Evolutionary conservation across 2,329 filamentous ascomycete genomes (phyloP).

Genomic region (Colletotrichum sp.): DNA sequence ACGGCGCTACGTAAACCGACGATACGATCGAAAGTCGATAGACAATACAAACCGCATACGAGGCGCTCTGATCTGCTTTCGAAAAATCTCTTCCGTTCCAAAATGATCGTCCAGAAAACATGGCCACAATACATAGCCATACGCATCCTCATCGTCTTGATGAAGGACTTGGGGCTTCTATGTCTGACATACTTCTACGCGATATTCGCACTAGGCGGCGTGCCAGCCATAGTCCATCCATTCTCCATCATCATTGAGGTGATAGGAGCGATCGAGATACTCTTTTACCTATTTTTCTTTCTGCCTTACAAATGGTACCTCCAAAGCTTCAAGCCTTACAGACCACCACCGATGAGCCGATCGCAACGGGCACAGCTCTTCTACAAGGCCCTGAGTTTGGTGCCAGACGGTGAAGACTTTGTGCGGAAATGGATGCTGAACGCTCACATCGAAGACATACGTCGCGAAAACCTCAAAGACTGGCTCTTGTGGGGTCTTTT

Average conservation of each 20-base stretch:
- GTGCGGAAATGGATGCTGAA: slow-evolving; percentile 64
- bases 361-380: slow-evolving; percentile 7
- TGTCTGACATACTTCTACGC: slow-evolving; percentile 25
- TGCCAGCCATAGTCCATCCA: slow-evolving; percentile 23
- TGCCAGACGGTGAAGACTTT: slow-evolving; percentile 57
- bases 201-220: slow-evolving; percentile 23
- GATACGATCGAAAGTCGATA: neutral
- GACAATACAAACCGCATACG: neutral
- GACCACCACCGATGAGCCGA: neutral
- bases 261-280: slow-evolving; percentile 38
- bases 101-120: slow-evolving; percentile 16
- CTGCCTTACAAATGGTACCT: slow-evolving; percentile 47
- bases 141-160: neutral
- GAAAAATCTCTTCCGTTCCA: neutral
- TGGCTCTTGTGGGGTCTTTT: slow-evolving; percentile 68
- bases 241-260: slow-evolving; percentile 28
- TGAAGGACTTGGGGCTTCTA: slow-evolving; percentile 14
- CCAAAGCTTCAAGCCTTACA: slow-evolving; percentile 20
- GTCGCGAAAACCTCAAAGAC: slow-evolving; percentile 63
- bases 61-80: neutral
- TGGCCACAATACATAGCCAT: slow-evolving; percentile 16
- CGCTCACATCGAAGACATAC: slow-evolving; percentile 55
- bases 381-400: slow-evolving; percentile 24
- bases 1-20: neutral
- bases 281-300: slow-evolving; percentile 49